A percentile compares a stretch with the other conserved stretches of the same genome.
phyloP scores from a whole-genome alignment of 2,329 filamentous ascomycete species.

The Aspergillus piperis region DNA sequence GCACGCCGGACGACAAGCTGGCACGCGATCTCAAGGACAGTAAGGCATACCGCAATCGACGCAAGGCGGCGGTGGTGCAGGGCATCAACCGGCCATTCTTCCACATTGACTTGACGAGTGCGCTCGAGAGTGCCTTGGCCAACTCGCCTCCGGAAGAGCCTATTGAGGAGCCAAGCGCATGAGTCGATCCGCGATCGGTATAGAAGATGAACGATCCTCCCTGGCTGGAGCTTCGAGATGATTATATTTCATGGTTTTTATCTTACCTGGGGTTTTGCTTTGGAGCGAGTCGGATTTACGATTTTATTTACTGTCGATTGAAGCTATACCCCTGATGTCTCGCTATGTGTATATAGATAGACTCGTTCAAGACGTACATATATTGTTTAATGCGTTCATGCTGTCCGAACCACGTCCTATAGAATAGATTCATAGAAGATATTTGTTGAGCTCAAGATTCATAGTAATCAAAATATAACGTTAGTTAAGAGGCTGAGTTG shows the following conservation, averaged over 20 bases:
- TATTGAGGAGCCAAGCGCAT: constrained; percentile 1
- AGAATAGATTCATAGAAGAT: no score
- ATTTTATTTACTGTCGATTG: neutral
- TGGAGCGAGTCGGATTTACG: neutral
- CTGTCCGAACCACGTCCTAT: neutral
- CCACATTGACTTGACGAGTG: constrained; percentile 88
- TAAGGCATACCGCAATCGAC: constrained; percentile 46
- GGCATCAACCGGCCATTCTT: constrained; percentile 90
- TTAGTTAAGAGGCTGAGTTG: neutral
- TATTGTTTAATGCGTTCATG: constrained; percentile 1
- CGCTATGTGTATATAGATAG: constrained; percentile 18
- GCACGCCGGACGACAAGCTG: constrained; percentile 39
- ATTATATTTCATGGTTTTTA: constrained; percentile 3
- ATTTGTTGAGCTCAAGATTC: neutral
- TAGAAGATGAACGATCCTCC: constrained; percentile 11
- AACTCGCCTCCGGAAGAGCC: constrained; percentile 61
- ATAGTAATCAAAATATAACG: neutral
- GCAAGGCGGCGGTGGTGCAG: constrained; percentile 67
- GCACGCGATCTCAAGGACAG: constrained; percentile 51
- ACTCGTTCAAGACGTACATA: constrained; percentile 8
- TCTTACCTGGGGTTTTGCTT: neutral
- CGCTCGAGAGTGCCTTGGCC: constrained; percentile 80
- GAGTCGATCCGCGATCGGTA: neutral
- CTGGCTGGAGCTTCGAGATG: constrained; percentile 18
- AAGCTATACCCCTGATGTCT: constrained; percentile 15